Base-by-base conservation (phyloP, 495 filamentous ascomycete species). In the Aspergillus asperescens region DNA sequence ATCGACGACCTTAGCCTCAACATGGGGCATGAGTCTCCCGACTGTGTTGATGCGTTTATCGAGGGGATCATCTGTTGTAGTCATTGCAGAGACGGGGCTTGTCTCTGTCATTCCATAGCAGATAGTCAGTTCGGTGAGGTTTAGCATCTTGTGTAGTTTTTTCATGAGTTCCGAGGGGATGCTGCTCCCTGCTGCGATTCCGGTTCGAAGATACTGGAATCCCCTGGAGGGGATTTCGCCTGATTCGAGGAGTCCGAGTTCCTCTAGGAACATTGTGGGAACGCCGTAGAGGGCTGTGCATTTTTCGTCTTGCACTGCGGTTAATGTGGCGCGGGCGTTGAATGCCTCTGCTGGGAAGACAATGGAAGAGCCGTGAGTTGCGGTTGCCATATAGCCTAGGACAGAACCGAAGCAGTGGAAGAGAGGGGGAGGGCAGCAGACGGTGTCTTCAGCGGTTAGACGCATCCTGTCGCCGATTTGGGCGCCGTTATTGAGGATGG, bases 31-130 rank as follows among this genome's bases (percentile, higher is more conserved):
- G 0, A 85, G 73, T 25, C 77, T 69, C 0, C 93, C 93, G 0
- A 96, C 89, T 12, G 78, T 86, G 34, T 81, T 75, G 27, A 92
- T 83, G 7, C 93, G 74, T 62, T 89, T 88, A n/a, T 78, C 79
- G 5, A 92, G 71, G 1, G 90, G 85, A 62, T 96, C 93, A 32
- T 82, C 70, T 0, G 87, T 92, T 0, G 86, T 79, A 0, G 92
- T 98, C 92, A 96, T 96, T 39, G 81, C 82, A 34, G 82, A 87
- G 0, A 95, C 90, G n/a, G 93, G 93, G 41, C 81, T 85, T 0
- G 93, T 98, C 69, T 98, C 93, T 12, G 93, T 98, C 93, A 98
- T 98, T 31, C 90, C 93, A 67, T 98, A 98, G 74, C 93, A 96
- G 59, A 96, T 96, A 0, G 91, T 95, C 48, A 96, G 63, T 24